These are phyloP conservation scores for Annulohypoxylon maeteangense DNA, from an alignment of 495 filamentous ascomycete species.

Conservation along the genomic window DNA sequence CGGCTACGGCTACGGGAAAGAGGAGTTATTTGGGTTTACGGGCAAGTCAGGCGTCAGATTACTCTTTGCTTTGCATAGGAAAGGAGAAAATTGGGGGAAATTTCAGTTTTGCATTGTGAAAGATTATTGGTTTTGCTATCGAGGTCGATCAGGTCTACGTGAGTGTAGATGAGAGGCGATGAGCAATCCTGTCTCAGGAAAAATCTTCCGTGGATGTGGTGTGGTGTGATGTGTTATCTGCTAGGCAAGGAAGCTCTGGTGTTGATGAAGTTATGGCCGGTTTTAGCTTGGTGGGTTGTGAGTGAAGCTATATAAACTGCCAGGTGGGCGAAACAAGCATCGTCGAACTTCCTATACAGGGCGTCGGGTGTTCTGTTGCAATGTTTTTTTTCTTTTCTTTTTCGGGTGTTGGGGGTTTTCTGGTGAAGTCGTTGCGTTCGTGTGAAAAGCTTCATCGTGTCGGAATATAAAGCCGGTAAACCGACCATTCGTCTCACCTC, in stretches of 20 bases:
- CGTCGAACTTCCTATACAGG: no score
- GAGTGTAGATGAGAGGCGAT: slow-evolving; percentile 29
- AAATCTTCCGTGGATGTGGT: background rate
- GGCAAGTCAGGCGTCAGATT: slow-evolving; percentile 10
- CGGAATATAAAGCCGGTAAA: no score
- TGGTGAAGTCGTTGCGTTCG: no score
- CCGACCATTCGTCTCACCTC: no score
- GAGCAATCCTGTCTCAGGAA: background rate
- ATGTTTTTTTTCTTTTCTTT: no score
- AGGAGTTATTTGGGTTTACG: background rate
- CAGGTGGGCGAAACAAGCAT: no score
- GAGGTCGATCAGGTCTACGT: background rate
- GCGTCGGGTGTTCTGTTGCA: no score
- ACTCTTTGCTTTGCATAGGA: background rate
- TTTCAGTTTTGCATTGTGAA: background rate
- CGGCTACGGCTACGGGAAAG: background rate
- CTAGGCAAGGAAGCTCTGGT: no score
- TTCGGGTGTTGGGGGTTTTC: no score
- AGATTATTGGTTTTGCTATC: background rate
- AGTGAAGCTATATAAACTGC: background rate
- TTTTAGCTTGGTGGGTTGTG: background rate
- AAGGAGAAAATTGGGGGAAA: background rate
- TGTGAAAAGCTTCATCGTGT: no score
- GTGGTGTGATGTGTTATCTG: background rate
- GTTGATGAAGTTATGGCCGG: no score